Base-by-base conservation (phyloP, 1,284 basidiomycete genomes). In the Microbotryum scabiosae region DNA sequence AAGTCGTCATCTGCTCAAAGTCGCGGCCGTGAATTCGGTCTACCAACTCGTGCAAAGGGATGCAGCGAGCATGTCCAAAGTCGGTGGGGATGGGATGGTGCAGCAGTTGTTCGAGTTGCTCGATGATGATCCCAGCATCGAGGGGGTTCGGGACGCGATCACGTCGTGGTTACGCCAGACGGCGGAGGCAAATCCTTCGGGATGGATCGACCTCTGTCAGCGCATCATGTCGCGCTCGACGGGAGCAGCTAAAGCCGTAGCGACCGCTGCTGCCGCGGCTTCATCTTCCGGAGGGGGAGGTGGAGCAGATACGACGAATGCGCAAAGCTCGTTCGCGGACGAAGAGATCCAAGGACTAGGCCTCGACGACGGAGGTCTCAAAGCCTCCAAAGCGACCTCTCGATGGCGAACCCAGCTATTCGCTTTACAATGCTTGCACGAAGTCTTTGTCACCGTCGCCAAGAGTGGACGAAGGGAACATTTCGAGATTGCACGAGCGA, bases 1-100 rank as follows among this genome's bases (percentile, higher is more conserved):
- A 18, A 81, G 85, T 12, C 82, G 88, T 18, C 70, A 71, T 43
- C 86, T 90, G 5, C 82, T 97, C 63, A 96, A 94, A 76, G 82
- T 93, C 6, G 91, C 92, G 1, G 90, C 93, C 0, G 94, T 97
- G 73, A 91, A 94, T 69, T 91, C 90, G 0, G 79, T 98, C 21
- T 97, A 98, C 73, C 94, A 97, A 73, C 87, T 98, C 23, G 92
- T 97, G 0, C 96, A 98, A 76, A 86, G 90, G 63, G 91, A 98
- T 75, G 93, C 93, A 0, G 75, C 92, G 4, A 80, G 86, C 5
- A 90, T 98, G 82, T 96, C 91, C 18, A 88, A 87, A 70, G 77
- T 97, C 3, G 96, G 96, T 20, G 96, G 96, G 2, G 92, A 97
- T 75, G 82, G 82, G 53, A 81, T 99, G 9, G 96, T 98, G 0